A percentile compares a stretch with the other conserved stretches of the same genome.
phyloP scores from a whole-genome alignment of 208 protist species.

The Polymyxa betae region DNA sequence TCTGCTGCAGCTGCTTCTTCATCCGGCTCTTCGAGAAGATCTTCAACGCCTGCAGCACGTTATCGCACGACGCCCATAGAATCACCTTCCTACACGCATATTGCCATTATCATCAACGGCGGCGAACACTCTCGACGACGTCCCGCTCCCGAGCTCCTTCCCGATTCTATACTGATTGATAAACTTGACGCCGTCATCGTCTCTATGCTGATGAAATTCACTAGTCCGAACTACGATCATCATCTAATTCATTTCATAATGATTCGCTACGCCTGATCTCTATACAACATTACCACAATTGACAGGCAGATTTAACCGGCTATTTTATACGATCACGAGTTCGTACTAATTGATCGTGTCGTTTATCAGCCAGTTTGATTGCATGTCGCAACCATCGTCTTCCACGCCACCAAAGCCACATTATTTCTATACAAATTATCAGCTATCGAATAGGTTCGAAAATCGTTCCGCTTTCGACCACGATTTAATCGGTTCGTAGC shows the following conservation, averaged over 20 bases:
- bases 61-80: not conserved
- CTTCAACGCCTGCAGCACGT: conserved; percentile 31
- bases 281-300: too few species aligned
- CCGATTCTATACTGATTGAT: conserved; percentile 46
- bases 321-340: too few species aligned
- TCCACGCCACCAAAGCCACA: not conserved
- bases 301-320: too few species aligned
- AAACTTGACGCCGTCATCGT: not conserved
- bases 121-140: conserved; percentile 4
- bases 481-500: not conserved
- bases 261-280: too few species aligned
- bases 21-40: conserved; percentile 1
- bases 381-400: too few species aligned
- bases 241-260: too few species aligned
- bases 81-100: not conserved
- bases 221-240: not conserved
- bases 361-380: too few species aligned
- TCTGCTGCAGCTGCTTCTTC: not conserved
- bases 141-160: not conserved
- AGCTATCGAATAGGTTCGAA: conserved; percentile 37
- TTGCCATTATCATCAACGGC: not conserved
- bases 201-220: not conserved
- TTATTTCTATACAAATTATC: conserved; percentile 45
- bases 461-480: not conserved
- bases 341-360: too few species aligned